Evolutionary conservation across 2,329 filamentous ascomycete genomes (phyloP).

Genomic region (Bipolaris cookei): DNA sequence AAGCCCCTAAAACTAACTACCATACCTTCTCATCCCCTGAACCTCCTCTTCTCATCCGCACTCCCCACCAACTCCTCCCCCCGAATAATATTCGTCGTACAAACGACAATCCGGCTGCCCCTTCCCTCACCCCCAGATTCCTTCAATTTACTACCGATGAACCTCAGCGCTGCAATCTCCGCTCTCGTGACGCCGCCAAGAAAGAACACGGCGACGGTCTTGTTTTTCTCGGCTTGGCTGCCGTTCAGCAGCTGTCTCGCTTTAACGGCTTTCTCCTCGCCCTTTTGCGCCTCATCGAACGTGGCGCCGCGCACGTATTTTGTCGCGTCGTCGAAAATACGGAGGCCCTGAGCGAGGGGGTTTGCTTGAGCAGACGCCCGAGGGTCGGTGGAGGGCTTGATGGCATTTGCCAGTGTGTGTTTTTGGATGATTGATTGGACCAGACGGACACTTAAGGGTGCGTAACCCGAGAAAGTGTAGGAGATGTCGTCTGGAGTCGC

Average conservation of each 20-base stretch:
- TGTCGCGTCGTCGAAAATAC: constrained; percentile 89
- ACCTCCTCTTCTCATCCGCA: constrained; percentile 71
- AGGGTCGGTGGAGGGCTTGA: constrained; percentile 54
- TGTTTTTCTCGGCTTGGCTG: constrained; percentile 59
- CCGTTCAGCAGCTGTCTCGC: constrained; percentile 83
- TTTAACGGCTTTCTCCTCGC: constrained; percentile 89
- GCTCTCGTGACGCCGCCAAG: constrained; percentile 96
- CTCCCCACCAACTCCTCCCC: constrained; percentile 88
- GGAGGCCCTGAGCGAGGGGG: constrained; percentile 78
- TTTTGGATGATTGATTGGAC: constrained; percentile 95
- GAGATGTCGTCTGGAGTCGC: constrained; percentile 91
- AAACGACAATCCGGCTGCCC: constrained; percentile 84
- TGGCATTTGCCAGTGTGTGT: constrained; percentile 72
- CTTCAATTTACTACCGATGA: constrained; percentile 68
- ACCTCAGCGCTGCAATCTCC: constrained; percentile 81
- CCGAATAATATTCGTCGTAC: constrained; percentile 88
- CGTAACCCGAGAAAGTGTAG: constrained; percentile 98
- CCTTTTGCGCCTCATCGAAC: constrained; percentile 90
- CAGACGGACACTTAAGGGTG: constrained; percentile 86
- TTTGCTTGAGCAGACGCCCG: constrained; percentile 52
- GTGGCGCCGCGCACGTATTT: constrained; percentile 87
- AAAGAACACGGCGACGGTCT: constrained; percentile 95
- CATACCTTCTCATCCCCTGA: constrained; percentile 21
- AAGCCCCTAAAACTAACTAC: no score
- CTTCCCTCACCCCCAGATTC: constrained; percentile 70